Percentiles rank a stretch among this genome's conserved stretches.
Evolutionary conservation across 139 green algal species (phyloP).

Genomic region (Pleodorina starrii): DNA sequence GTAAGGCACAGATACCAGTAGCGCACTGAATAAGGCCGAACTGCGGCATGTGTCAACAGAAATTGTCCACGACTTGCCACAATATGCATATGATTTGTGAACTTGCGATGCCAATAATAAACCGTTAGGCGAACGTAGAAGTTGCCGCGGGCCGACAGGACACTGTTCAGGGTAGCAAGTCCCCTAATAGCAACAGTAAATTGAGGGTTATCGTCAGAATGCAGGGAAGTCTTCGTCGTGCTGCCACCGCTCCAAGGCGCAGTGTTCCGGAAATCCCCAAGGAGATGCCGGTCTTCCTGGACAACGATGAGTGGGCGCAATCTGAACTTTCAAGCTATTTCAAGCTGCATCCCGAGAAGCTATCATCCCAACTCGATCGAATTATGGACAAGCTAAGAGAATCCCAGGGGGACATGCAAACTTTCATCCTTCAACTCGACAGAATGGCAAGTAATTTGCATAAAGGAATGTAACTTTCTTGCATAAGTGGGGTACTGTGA

Average conservation of each 20-base stretch:
- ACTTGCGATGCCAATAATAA: too few relatives aligned
- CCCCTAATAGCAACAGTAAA: not conserved
- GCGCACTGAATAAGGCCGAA: too few relatives aligned
- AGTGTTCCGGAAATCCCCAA: not conserved
- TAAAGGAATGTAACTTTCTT: too few relatives aligned
- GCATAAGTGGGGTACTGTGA: too few relatives aligned
- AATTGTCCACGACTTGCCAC: too few relatives aligned
- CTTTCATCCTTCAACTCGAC: slow-evolving; percentile 14
- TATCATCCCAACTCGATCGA: not conserved
- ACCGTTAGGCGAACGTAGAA: too few relatives aligned
- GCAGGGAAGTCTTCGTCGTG: not conserved
- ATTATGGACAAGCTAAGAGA: slow-evolving; percentile 7
- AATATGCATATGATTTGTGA: too few relatives aligned
- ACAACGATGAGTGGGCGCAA: slow-evolving; percentile 15
- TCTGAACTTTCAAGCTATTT: slow-evolving; percentile 14
- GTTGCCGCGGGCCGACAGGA: too few relatives aligned
- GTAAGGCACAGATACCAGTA: too few relatives aligned
- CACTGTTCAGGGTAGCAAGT: too few relatives aligned
- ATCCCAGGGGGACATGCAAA: not conserved
- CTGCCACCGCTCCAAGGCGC: not conserved
- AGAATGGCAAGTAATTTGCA: not conserved
- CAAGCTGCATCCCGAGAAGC: slow-evolving; percentile 9
- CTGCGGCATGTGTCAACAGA: too few relatives aligned
- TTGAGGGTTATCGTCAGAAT: not conserved
- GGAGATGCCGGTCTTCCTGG: not conserved